phyloP scores from a whole-genome alignment of 1,139 yeast species.

The Casaregolazyma lundiana region DNA sequence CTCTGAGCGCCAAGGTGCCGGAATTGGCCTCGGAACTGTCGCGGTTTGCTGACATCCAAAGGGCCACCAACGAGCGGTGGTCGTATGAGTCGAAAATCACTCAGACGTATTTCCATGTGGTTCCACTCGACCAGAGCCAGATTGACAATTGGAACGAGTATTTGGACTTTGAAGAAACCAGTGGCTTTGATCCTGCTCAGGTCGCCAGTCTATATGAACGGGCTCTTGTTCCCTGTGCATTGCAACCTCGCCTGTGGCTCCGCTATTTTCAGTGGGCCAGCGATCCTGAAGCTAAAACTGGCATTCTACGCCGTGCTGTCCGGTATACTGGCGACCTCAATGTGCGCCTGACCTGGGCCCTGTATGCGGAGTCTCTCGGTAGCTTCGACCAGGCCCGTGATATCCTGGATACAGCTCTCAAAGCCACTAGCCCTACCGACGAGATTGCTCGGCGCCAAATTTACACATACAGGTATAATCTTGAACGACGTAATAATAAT shows the following conservation, averaged over 20 bases:
- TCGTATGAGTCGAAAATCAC: slow-evolving; percentile 55
- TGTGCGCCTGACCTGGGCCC: slow-evolving; percentile 34
- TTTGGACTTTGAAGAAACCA: slow-evolving; percentile 44
- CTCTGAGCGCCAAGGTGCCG: slow-evolving; percentile 22
- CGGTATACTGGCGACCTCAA: slow-evolving; percentile 32
- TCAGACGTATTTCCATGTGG: slow-evolving; percentile 49
- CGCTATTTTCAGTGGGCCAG: slow-evolving; percentile 48
- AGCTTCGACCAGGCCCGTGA: slow-evolving; percentile 30
- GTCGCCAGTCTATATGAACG: slow-evolving; percentile 48
- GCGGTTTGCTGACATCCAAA: slow-evolving; percentile 58
- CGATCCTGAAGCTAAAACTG: slow-evolving; percentile 26
- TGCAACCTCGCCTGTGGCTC: slow-evolving; percentile 58
- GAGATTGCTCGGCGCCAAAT: not conserved
- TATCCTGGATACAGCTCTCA: slow-evolving; percentile 19
- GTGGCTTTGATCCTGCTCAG: slow-evolving; percentile 23
- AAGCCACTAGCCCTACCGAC: not conserved
- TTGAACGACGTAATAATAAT: slow-evolving; percentile 22
- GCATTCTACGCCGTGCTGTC: slow-evolving; percentile 32
- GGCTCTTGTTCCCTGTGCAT: slow-evolving; percentile 46
- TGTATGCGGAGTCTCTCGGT: slow-evolving; percentile 33
- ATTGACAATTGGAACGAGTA: slow-evolving; percentile 59
- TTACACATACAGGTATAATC: slow-evolving; percentile 22
- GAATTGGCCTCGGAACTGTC: slow-evolving; percentile 34
- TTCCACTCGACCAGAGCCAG: slow-evolving; percentile 44
- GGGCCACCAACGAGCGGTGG: slow-evolving; percentile 57